phyloP scores from a whole-genome alignment of 371 early-diverging fungal species.

The Rhizopus delemar region DNA sequence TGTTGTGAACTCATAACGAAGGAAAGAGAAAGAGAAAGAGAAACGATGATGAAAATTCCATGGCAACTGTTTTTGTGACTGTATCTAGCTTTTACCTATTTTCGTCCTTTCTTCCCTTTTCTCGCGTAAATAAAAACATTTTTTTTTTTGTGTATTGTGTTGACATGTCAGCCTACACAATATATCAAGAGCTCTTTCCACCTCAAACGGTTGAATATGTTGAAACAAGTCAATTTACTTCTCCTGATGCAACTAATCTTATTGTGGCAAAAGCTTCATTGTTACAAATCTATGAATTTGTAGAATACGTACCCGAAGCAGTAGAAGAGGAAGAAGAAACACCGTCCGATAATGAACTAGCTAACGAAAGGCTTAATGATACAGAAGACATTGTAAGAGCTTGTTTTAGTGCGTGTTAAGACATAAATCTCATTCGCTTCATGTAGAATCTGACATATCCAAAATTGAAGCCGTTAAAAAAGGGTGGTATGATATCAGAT shows the following conservation, averaged over 20 bases:
- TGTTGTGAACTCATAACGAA: constrained; percentile 71
- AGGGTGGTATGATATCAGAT: constrained; percentile 20
- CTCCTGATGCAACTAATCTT: constrained; percentile 71
- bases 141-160: neutral
- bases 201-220: constrained; percentile 80
- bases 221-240: constrained; percentile 73
- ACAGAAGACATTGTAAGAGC: constrained; percentile 20
- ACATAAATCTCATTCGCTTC: no score
- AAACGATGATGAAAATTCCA: neutral
- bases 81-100: neutral
- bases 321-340: constrained; percentile 21
- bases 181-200: constrained; percentile 79
- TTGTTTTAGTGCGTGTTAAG: neutral
- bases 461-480: constrained; percentile 39
- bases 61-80: neutral
- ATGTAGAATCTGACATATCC: constrained; percentile 45
- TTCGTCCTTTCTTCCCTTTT: neutral
- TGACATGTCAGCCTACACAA: constrained; percentile 61
- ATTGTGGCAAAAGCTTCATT: constrained; percentile 75
- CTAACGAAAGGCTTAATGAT: constrained; percentile 19
- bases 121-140: neutral
- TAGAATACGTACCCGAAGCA: constrained; percentile 58
- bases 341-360: constrained; percentile 20
- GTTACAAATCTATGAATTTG: constrained; percentile 81
- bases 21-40: neutral